phyloP scores from a whole-genome alignment of 2,329 filamentous ascomycete genomes.

The Penicillium sp. region DNA sequence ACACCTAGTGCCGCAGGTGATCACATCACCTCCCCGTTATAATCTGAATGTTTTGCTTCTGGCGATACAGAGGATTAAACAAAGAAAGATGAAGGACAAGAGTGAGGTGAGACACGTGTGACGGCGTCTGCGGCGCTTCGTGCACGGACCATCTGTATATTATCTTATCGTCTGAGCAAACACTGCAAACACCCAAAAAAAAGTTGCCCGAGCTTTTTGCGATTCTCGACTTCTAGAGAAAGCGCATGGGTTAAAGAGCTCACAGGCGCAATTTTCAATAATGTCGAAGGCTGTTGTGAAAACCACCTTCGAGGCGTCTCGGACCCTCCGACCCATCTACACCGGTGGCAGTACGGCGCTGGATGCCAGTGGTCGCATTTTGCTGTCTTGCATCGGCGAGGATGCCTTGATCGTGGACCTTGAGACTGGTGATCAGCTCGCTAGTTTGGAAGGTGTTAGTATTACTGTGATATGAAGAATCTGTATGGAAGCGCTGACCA shows the following conservation, averaged over 20 bases:
- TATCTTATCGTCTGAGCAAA: slow-evolving; percentile 35
- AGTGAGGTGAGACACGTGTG: slow-evolving; percentile 12
- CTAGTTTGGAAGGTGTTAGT: slow-evolving; percentile 81
- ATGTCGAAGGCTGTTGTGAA: slow-evolving; percentile 62
- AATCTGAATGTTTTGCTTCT: neutral
- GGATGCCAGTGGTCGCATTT: slow-evolving; percentile 75
- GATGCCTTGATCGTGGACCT: slow-evolving; percentile 87
- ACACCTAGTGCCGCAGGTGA: neutral
- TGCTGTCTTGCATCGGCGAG: slow-evolving; percentile 89
- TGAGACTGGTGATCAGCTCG: slow-evolving; percentile 77
- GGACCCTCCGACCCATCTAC: slow-evolving; percentile 88
- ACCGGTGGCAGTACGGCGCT: slow-evolving; percentile 86
- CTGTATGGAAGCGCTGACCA: neutral
- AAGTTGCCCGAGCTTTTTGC: slow-evolving; percentile 34
- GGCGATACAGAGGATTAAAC: neutral
- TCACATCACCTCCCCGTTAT: slow-evolving; percentile 5
- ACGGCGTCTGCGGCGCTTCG: slow-evolving; percentile 20
- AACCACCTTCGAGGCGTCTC: slow-evolving; percentile 84
- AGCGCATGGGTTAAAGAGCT: slow-evolving; percentile 16
- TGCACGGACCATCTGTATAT: slow-evolving; percentile 28
- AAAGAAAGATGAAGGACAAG: neutral
- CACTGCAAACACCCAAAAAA: slow-evolving; percentile 38
- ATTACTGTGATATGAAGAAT: slow-evolving; percentile 14
- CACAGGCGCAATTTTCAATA: slow-evolving; percentile 9
- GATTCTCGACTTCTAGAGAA: slow-evolving; percentile 17